A percentile compares a stretch with the other conserved stretches of the same genome.
Conservation (phyloP, 2,329 filamentous ascomycete genomes). For the Claviceps purpurea region DNA sequence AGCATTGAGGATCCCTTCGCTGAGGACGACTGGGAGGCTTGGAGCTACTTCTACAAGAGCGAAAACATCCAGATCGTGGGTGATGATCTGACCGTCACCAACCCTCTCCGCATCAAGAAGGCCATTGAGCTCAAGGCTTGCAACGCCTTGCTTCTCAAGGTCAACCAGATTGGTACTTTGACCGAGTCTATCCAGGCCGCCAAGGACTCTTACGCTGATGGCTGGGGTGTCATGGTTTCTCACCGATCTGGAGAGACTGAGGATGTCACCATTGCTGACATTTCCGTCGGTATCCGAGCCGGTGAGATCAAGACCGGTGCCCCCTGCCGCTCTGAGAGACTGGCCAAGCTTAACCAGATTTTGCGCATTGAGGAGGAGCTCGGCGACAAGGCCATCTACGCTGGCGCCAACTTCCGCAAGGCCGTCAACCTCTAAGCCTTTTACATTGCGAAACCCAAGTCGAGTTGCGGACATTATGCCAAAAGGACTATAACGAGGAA, state of each 20-base stretch:
- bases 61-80: constrained; percentile 96
- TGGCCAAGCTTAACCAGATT: constrained; percentile 99
- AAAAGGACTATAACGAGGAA: constrained; percentile 1
- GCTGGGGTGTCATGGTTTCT: constrained; percentile 99
- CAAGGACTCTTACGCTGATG: constrained; percentile 92
- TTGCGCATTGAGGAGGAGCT: constrained; percentile 99
- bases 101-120: constrained; percentile 98
- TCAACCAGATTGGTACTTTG: constrained; percentile 99
- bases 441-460: background rate
- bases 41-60: constrained; percentile 99
- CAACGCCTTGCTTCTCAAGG: constrained; percentile 96
- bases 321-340: constrained; percentile 88
- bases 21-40: constrained; percentile 99
- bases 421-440: constrained; percentile 69
- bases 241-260: constrained; percentile 99
- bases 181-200: constrained; percentile 98
- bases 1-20: constrained; percentile 98
- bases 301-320: constrained; percentile 99
- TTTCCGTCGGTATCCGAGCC: constrained; percentile 88
- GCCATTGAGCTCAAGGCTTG: constrained; percentile 98
- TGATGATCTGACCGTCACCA: constrained; percentile 98
- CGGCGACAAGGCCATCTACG: constrained; percentile 79
- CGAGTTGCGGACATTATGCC: background rate
- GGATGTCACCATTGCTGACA: constrained; percentile 98
- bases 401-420: constrained; percentile 83